These are phyloP conservation scores for Entomophthora muscae DNA, from an alignment of 371 early-diverging fungal species.

Conservation along the genomic window DNA sequence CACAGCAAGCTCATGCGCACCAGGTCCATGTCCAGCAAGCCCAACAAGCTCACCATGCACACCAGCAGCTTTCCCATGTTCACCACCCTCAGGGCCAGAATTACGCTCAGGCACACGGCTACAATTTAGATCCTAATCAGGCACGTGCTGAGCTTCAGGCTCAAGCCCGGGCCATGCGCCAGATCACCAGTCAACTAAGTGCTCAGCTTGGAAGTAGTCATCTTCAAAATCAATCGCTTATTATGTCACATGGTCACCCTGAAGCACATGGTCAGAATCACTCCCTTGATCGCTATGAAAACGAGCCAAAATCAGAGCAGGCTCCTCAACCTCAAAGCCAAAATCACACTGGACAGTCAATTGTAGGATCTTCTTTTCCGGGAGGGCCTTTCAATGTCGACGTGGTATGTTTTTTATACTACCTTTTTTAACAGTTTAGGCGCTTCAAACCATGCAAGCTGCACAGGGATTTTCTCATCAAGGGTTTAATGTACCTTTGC, in stretches of 20 bases:
- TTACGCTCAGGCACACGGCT: background rate
- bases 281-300: background rate
- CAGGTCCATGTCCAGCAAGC: background rate
- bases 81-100: background rate
- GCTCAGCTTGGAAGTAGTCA: background rate
- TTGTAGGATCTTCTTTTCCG: background rate
- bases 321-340: background rate
- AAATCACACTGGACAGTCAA: background rate
- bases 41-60: background rate
- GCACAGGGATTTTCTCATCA: background rate
- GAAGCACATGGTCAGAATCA: background rate
- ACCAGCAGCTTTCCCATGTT: background rate
- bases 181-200: background rate
- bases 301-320: background rate
- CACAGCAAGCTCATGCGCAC: slow-evolving; percentile 7
- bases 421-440: background rate
- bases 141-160: slow-evolving; percentile 1
- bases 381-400: background rate
- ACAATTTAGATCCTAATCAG: background rate
- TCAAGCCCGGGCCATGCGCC: slow-evolving; percentile 4
- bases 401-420: background rate
- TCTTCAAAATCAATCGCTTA: background rate
- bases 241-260: background rate
- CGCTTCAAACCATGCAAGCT: background rate
- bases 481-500: background rate